Evolutionary conservation across 2,329 filamentous ascomycete genomes (phyloP).

Genomic region (Arthrobotrys megalospora): DNA sequence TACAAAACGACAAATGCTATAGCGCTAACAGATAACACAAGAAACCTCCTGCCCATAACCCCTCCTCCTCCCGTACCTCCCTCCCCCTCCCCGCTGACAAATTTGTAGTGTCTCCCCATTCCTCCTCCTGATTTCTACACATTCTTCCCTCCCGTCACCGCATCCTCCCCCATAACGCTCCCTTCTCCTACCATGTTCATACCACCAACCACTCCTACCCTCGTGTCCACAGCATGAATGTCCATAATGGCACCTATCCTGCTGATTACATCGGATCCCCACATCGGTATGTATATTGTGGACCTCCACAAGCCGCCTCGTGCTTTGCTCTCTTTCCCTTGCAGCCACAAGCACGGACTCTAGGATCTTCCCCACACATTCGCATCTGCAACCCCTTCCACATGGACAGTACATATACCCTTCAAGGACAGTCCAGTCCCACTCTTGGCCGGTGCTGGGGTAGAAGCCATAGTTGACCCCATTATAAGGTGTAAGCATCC

Average conservation of each 20-base stretch:
- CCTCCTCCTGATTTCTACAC: slow-evolving; percentile 52
- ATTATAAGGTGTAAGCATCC: background rate
- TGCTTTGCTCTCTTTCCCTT: slow-evolving; percentile 29
- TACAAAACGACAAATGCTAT: slow-evolving; percentile 6
- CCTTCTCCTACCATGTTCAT: background rate
- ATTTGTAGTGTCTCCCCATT: slow-evolving; percentile 54
- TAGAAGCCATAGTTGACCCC: slow-evolving; percentile 7
- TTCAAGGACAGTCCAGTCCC: slow-evolving; percentile 14
- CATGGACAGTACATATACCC: slow-evolving; percentile 42
- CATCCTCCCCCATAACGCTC: slow-evolving; percentile 5
- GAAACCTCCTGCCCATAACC: slow-evolving; percentile 39
- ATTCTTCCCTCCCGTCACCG: slow-evolving; percentile 36
- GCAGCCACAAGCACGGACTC: background rate
- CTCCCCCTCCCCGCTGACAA: slow-evolving; percentile 42
- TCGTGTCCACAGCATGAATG: slow-evolving; percentile 19
- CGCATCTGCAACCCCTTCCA: slow-evolving; percentile 46
- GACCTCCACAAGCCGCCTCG: slow-evolving; percentile 33
- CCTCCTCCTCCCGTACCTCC: slow-evolving; percentile 35
- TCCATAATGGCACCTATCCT: background rate
- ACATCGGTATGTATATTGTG: slow-evolving; percentile 44
- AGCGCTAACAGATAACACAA: slow-evolving; percentile 49
- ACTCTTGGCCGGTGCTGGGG: background rate
- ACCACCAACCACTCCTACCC: slow-evolving; percentile 35
- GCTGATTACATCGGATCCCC: slow-evolving; percentile 14
- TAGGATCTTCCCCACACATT: slow-evolving; percentile 44